Percentiles rank a stretch among this genome's conserved stretches.
Evolutionary conservation across 176 grass and related monocot genomes (phyloP).

Genomic region (Zizania latifolia): DNA sequence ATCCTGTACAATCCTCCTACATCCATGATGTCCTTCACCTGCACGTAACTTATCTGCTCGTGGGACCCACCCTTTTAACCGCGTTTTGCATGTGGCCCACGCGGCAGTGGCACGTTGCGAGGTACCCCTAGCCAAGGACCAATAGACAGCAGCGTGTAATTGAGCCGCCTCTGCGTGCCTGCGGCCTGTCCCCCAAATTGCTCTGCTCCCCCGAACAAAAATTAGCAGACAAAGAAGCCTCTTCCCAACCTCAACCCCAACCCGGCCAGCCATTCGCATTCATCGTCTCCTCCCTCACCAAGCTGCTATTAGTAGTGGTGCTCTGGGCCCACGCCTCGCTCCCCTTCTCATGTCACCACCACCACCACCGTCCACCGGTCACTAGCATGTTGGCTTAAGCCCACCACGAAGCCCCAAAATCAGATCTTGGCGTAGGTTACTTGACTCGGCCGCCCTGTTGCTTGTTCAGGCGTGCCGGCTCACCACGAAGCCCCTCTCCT

Average conservation of each 20-base stretch:
- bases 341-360: neutral
- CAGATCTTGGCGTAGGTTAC: slow-evolving; percentile 36
- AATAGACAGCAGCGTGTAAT: too few species aligned
- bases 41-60: too few species aligned
- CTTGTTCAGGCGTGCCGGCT: slow-evolving; percentile 16
- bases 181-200: neutral
- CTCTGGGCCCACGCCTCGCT: neutral
- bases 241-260: neutral
- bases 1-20: neutral
- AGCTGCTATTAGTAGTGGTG: neutral
- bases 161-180: too few species aligned
- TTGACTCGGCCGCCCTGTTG: neutral
- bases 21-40: neutral
- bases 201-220: neutral
- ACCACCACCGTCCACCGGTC: too few species aligned
- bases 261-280: neutral
- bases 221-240: neutral
- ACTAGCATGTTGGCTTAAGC: neutral
- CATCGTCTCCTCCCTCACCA: neutral
- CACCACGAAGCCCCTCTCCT: neutral
- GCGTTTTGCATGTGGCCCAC: neutral
- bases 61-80: neutral
- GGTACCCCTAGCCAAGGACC: neutral
- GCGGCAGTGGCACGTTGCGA: neutral
- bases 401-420: slow-evolving; percentile 31